Conservation (phyloP, 176 grass and related monocot species). For the Cenchrus fungigraminus region DNA sequence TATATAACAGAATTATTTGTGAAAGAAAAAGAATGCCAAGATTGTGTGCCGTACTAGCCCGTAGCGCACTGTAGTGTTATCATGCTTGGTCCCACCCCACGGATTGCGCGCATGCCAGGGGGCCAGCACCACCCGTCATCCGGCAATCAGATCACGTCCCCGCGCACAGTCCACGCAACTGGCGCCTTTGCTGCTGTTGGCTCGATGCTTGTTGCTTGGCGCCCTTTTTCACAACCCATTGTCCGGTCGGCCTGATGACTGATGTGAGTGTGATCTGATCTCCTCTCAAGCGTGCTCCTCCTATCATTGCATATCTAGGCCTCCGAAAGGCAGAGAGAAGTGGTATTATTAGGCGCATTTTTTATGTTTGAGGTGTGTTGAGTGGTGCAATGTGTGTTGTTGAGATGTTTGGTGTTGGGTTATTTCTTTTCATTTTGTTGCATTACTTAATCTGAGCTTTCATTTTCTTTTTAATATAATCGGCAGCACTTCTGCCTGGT, state of each 20-base stretch:
- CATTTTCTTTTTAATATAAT: too few species aligned
- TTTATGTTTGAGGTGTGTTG: too few species aligned
- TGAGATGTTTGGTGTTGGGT: too few species aligned
- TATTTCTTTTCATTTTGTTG: too few species aligned
- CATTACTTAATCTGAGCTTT: too few species aligned
- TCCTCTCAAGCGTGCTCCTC: slow-evolving; percentile 25
- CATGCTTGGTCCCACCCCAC: not conserved
- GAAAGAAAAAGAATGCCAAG: too few species aligned
- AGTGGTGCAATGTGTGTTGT: too few species aligned
- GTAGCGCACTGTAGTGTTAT: not conserved
- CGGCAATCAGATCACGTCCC: slow-evolving; percentile 21
- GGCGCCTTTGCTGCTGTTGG: not conserved
- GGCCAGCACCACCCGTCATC: not conserved
- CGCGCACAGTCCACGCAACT: not conserved
- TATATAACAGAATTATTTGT: too few species aligned
- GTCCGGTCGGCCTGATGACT: not conserved
- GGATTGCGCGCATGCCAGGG: not conserved
- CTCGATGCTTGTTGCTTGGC: slow-evolving; percentile 10
- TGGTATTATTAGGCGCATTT: too few species aligned
- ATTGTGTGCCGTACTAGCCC: too few species aligned
- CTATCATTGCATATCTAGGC: slow-evolving; percentile 3
- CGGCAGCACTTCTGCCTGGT: too few species aligned
- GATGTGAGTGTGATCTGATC: slow-evolving; percentile 11
- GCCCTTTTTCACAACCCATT: not conserved
- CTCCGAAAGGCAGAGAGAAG: not conserved